A percentile compares a stretch with the other conserved stretches of the same genome.
Conservation (phyloP, 225 moss, liverwort and hornwort genomes). For the Sphagnum tenellum region DNA sequence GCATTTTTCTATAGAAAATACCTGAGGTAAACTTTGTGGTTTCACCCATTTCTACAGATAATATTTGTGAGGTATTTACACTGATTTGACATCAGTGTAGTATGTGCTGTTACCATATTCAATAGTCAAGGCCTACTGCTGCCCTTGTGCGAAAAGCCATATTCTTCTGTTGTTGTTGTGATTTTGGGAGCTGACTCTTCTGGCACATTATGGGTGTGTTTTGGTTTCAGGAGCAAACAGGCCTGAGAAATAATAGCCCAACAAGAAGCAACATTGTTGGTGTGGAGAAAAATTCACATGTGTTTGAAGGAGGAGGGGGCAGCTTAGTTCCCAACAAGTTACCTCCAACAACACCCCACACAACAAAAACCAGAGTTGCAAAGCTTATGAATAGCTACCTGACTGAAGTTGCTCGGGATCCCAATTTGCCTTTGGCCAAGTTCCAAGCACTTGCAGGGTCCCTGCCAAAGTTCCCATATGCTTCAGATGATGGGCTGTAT, state of each 20-base stretch:
- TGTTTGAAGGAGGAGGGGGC: constrained; percentile 23
- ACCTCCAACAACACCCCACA: constrained; percentile 28
- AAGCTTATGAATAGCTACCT: constrained; percentile 84
- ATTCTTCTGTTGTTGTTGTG: no score
- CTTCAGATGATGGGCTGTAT: constrained; percentile 84
- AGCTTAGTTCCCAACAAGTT: constrained; percentile 12
- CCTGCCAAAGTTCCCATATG: constrained; percentile 60
- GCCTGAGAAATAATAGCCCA: constrained; percentile 15
- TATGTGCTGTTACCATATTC: no score
- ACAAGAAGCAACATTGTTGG: constrained; percentile 20
- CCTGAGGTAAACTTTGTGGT: no score
- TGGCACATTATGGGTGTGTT: no score
- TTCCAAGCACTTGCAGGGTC: constrained; percentile 80
- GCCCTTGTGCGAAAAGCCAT: no score
- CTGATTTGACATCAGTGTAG: no score
- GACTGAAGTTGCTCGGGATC: constrained; percentile 78
- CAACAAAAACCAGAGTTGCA: constrained; percentile 70
- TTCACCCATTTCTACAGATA: no score
- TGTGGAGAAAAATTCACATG: constrained; percentile 32
- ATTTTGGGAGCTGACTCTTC: no score
- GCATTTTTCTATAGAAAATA: no score
- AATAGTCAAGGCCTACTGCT: no score
- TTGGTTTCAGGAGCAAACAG: constrained; percentile 25
- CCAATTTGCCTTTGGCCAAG: constrained; percentile 55
- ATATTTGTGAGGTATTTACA: no score